Conservation (phyloP, 2,329 filamentous ascomycete species). For the Zarea fungicola region DNA sequence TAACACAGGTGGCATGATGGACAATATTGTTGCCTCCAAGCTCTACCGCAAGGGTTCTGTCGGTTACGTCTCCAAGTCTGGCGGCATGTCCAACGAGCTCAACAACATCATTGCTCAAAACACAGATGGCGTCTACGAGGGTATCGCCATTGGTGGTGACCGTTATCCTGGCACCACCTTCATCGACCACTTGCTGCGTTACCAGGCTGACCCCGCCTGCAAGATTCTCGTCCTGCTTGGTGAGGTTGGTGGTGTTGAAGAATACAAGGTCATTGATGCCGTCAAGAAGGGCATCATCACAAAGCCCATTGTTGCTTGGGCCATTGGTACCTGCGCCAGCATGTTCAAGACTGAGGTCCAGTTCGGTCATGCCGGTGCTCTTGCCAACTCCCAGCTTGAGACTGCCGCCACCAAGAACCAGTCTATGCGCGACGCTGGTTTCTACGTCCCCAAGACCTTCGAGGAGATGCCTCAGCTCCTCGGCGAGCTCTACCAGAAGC, state of each 20-base stretch:
- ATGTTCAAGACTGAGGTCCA: constrained; percentile 99
- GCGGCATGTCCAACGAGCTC: constrained; percentile 99
- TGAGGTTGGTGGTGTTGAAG: constrained; percentile 98
- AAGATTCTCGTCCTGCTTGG: constrained; percentile 95
- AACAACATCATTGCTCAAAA: constrained; percentile 99
- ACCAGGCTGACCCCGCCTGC: constrained; percentile 94
- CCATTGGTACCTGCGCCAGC: constrained; percentile 97
- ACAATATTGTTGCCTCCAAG: constrained; percentile 99
- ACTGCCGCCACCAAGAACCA: constrained; percentile 96
- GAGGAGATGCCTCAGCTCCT: constrained; percentile 84
- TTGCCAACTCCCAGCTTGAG: constrained; percentile 99
- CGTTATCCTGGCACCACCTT: constrained; percentile 98
- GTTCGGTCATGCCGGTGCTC: constrained; percentile 97
- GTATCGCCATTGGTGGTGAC: constrained; percentile 98
- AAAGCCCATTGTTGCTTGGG: constrained; percentile 99
- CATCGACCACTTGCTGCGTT: constrained; percentile 96
- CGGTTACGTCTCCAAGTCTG: constrained; percentile 99
- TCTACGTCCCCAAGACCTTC: constrained; percentile 92
- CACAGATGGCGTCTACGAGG: constrained; percentile 97
- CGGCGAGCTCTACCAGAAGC: constrained; percentile 77
- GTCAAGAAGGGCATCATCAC: constrained; percentile 92
- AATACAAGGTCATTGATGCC: constrained; percentile 98
- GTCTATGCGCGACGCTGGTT: constrained; percentile 90
- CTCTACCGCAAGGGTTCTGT: constrained; percentile 99
- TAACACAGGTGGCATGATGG: constrained; percentile 99